Conservation (phyloP, 176 grass and related monocot genomes). For the Carex pumila region DNA sequence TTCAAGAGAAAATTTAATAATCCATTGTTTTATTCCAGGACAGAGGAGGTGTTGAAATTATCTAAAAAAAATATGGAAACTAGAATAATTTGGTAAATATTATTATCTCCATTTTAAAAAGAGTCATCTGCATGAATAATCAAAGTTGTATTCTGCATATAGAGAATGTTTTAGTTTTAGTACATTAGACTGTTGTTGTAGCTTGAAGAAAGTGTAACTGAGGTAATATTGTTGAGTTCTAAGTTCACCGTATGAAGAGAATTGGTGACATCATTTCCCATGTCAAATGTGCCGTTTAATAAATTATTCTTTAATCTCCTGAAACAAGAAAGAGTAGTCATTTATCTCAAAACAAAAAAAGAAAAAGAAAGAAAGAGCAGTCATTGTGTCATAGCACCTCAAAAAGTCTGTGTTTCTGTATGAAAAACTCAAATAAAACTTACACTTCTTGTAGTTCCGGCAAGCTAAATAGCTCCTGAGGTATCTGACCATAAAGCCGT, state of each 20-base stretch:
- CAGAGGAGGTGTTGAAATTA: background rate
- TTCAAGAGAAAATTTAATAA: background rate
- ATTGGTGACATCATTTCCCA: conserved; percentile 35
- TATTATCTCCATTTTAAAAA: background rate
- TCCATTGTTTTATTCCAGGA: background rate
- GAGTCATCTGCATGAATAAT: background rate
- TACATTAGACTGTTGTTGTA: conserved; percentile 30
- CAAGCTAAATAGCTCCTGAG: conserved; percentile 48
- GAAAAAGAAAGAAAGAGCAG: conserved; percentile 8
- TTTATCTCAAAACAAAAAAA: background rate
- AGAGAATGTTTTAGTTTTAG: background rate
- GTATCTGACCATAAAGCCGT: conserved; percentile 42
- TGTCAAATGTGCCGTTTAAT: conserved; percentile 60
- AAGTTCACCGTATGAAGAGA: conserved; percentile 37
- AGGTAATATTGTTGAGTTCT: conserved; percentile 40
- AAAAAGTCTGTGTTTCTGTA: background rate
- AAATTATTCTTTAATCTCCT: conserved; percentile 62
- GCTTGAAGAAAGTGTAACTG: conserved; percentile 26
- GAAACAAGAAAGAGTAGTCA: conserved; percentile 26
- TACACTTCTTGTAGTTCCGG: conserved; percentile 46
- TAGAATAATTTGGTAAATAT: background rate
- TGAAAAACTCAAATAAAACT: conserved; percentile 18
- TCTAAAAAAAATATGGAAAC: background rate
- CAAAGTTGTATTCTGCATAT: background rate
- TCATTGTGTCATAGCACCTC: conserved; percentile 17